Percentiles rank a stretch among this genome's conserved stretches.
These are phyloP conservation scores for Colletotrichum sp. DNA, from an alignment of 2,329 filamentous ascomycete genomes.

Conservation along the genomic window DNA sequence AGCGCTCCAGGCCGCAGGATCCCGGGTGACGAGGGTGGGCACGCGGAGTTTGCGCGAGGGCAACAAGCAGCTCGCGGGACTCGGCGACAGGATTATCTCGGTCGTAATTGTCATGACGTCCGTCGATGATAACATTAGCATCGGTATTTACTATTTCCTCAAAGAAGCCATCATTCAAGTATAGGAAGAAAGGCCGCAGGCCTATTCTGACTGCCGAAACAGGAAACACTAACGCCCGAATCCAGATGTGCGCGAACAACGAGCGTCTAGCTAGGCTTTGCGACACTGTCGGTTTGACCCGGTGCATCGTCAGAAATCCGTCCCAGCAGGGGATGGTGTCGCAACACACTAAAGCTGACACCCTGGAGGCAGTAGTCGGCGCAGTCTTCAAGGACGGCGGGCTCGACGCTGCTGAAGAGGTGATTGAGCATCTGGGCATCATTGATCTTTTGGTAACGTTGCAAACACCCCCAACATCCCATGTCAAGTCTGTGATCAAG, in stretches of 20 bases:
- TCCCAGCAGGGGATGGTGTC: not conserved
- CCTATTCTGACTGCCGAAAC: not conserved
- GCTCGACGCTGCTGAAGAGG: not conserved
- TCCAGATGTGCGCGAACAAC: not conserved
- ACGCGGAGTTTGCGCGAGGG: not conserved
- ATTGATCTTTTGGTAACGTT: not conserved
- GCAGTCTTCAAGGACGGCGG: not conserved
- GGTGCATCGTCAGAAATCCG: not conserved
- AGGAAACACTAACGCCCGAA: not conserved
- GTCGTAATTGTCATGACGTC: not conserved
- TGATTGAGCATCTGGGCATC: not conserved
- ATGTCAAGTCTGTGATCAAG: not conserved
- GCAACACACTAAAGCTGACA: not conserved
- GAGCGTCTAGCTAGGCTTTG: not conserved
- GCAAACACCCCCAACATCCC: rapidly evolving
- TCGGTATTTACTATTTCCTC: not conserved
- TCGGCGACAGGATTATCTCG: not conserved
- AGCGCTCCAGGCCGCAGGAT: not conserved
- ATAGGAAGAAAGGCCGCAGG: not conserved
- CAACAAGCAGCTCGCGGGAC: not conserved
- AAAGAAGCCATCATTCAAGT: not conserved
- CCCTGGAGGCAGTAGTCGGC: not conserved
- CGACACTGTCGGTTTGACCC: not conserved
- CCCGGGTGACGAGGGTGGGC: not conserved
- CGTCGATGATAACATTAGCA: not conserved